A percentile compares a stretch with the other conserved stretches of the same genome.
Conservation (phyloP, 257 asterid genomes). For the Euphrasia confusa region DNA sequence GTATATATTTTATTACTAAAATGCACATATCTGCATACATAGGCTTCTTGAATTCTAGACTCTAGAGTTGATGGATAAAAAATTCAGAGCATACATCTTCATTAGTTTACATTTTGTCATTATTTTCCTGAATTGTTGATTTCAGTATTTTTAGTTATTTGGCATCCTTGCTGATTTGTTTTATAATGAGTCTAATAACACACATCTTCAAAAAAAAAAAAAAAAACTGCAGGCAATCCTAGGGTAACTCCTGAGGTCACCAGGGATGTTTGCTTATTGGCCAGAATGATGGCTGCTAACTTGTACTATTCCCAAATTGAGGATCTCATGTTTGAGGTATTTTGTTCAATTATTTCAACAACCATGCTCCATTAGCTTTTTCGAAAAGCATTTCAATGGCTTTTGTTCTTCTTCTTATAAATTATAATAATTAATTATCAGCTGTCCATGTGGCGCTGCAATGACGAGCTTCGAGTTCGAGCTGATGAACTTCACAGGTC, state of each 20-base stretch:
- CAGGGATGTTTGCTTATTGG: conserved; percentile 38
- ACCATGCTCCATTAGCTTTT: conserved; percentile 1
- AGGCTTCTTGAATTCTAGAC: not conserved
- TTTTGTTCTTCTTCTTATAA: not conserved
- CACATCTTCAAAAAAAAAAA: not conserved
- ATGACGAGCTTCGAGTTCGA: conserved; percentile 47
- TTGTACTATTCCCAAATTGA: conserved; percentile 72
- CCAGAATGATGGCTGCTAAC: conserved; percentile 48
- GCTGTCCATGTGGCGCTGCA: conserved; percentile 58
- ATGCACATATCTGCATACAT: not conserved
- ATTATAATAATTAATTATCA: conserved; percentile 10
- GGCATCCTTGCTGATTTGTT: not conserved
- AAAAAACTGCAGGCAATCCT: conserved; percentile 35
- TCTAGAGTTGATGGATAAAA: not conserved
- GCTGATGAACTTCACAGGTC: conserved; percentile 44
- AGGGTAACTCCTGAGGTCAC: conserved; percentile 45
- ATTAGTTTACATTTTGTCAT: not conserved
- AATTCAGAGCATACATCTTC: not conserved
- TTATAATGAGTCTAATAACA: not conserved
- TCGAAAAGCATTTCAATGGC: not conserved
- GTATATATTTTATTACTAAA: conserved; percentile 21
- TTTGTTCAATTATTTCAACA: conserved; percentile 1
- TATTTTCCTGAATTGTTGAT: not conserved
- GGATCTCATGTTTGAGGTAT: conserved; percentile 84
- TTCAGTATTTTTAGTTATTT: not conserved